These are phyloP conservation scores for Morella rubra DNA, from an alignment of 306 rosid genomes.

Conservation along the genomic window DNA sequence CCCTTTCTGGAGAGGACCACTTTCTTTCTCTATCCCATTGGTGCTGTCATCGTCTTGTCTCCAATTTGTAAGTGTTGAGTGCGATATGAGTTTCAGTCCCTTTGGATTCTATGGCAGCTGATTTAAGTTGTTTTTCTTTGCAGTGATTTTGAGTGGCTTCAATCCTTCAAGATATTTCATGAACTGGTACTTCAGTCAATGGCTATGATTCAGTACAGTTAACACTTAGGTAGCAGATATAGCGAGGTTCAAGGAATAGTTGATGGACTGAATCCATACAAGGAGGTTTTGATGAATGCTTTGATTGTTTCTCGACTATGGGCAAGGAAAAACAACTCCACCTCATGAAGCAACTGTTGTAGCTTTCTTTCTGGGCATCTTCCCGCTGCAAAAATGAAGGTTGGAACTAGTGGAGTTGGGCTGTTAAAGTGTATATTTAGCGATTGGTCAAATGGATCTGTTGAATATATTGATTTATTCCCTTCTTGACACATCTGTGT, in stretches of 20 bases:
- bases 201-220: constrained; percentile 46
- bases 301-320: constrained; percentile 37
- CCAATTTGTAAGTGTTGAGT: constrained; percentile 82
- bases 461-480: constrained; percentile 42
- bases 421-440: constrained; percentile 45
- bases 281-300: constrained; percentile 37
- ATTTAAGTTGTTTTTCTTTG: constrained; percentile 32
- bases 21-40: constrained; percentile 90
- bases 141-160: constrained; percentile 97
- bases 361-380: constrained; percentile 44
- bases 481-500: constrained; percentile 30
- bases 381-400: constrained; percentile 39
- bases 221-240: constrained; percentile 42
- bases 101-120: constrained; percentile 25
- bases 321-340: constrained; percentile 25
- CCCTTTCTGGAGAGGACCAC: constrained; percentile 98
- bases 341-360: constrained; percentile 6
- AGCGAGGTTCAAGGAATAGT: constrained; percentile 47
- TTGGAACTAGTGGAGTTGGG: constrained; percentile 47
- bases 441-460: constrained; percentile 45
- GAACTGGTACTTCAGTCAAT: constrained; percentile 81
- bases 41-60: constrained; percentile 81
- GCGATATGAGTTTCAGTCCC: too few species aligned
- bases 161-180: constrained; percentile 95
- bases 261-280: constrained; percentile 33